Conservation (phyloP, 192 early-diverging fungal genomes). For the Coemansia erecta region DNA sequence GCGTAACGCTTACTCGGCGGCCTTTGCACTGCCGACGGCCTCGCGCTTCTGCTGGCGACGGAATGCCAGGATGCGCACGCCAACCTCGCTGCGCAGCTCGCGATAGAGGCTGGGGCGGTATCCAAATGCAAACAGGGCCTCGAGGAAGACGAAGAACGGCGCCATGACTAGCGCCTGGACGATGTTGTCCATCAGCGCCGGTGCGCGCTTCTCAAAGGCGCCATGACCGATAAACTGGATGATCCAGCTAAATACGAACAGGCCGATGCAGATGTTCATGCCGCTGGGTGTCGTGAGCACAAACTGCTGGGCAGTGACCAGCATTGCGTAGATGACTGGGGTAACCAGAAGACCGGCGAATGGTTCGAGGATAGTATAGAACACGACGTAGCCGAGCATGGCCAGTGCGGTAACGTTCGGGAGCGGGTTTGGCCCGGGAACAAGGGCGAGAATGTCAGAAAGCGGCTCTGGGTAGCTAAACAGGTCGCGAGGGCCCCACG, state of each 20-base stretch:
- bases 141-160: constrained; percentile 91
- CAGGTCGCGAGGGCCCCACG: constrained; percentile 37
- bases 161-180: constrained; percentile 89
- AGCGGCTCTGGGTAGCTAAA: constrained; percentile 43
- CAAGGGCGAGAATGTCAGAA: constrained; percentile 24
- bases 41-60: constrained; percentile 18
- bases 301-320: constrained; percentile 66
- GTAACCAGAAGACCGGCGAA: constrained; percentile 53
- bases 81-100: constrained; percentile 57
- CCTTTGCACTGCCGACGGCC: constrained; percentile 3
- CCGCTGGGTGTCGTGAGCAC: constrained; percentile 52
- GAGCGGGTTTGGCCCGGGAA: constrained; percentile 39
- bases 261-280: constrained; percentile 52
- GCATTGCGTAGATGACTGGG: constrained; percentile 63
- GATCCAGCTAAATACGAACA: constrained; percentile 80
- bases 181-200: constrained; percentile 83
- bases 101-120: constrained; percentile 70
- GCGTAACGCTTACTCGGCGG: neutral
- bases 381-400: constrained; percentile 61
- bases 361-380: constrained; percentile 77
- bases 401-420: constrained; percentile 59
- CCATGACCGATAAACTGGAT: constrained; percentile 91
- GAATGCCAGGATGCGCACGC: constrained; percentile 31
- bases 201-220: constrained; percentile 79
- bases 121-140: constrained; percentile 77